A percentile compares a stretch with the other conserved stretches of the same genome.
These are phyloP conservation scores for Backusella macrospora DNA, from an alignment of 192 early-diverging fungal species.

Conservation along the genomic window DNA sequence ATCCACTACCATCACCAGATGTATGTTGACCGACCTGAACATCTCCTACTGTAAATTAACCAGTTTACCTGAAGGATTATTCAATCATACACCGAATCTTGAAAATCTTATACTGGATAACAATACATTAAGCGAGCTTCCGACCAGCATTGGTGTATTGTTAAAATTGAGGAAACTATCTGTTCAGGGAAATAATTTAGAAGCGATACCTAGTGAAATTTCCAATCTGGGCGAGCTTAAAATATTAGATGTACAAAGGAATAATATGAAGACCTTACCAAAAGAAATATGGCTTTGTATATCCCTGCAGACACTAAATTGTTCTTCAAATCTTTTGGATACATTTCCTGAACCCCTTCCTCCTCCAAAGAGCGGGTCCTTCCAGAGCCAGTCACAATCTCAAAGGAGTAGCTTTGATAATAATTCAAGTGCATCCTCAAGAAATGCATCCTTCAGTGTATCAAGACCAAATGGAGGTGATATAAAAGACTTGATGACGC, in stretches of 20 bases:
- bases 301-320: constrained; percentile 72
- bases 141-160: constrained; percentile 60
- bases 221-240: constrained; percentile 61
- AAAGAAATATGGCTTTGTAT: constrained; percentile 78
- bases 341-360: constrained; percentile 72
- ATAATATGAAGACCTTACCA: constrained; percentile 71
- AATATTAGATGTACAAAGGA: constrained; percentile 72
- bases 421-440: neutral
- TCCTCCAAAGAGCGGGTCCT: constrained; percentile 21
- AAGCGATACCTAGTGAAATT: constrained; percentile 68
- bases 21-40: constrained; percentile 49
- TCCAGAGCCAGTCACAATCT: constrained; percentile 2
- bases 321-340: constrained; percentile 80
- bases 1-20: neutral
- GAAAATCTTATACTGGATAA: constrained; percentile 64
- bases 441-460: neutral
- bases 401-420: constrained; percentile 10
- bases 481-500: neutral
- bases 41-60: constrained; percentile 71
- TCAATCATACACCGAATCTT: constrained; percentile 57
- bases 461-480: constrained; percentile 12
- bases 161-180: constrained; percentile 57
- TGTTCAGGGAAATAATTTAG: constrained; percentile 70
- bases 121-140: constrained; percentile 71
- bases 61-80: constrained; percentile 60